Evolutionary conservation across 1,284 basidiomycete genomes (phyloP), one percentile per base, ranked within the genome.

Genomic region (Melanopsichium pennsylvanicum): DNA sequence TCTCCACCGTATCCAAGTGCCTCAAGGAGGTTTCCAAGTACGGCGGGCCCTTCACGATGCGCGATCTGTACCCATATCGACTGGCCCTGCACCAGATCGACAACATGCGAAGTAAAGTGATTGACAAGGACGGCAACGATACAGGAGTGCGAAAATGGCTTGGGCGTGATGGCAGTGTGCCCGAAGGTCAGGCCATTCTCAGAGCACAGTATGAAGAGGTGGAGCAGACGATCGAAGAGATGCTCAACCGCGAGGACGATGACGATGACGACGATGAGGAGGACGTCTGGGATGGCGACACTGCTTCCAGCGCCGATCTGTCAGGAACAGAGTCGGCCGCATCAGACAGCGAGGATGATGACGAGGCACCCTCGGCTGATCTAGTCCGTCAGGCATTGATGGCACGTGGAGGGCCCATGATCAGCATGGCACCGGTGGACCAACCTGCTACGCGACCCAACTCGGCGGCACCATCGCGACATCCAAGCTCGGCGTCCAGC

Each of bases 51-150:
- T 97, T 95, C 82, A 91, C 87, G 64, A 88, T 93, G n/a, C 88
- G 93, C 35, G 95, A 99, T 82, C 85, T 99, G 34, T 98, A 98
- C 83, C 95, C 95, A 39, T 97, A 97, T 84, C 93, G 96, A 83
- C 86, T 97, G 13, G 94, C 93, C 3, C 84, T 97, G 48, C 91
- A 94, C 82, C 94, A 97, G 84, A 95, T 98, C 73, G 95, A 97
- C 81, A 89, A 88, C 1, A 85, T 97, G 84, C 87, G 94, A 43
- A 90, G 90, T 80, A 93, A 97, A 73, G 94, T 98, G 78, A 84
- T 92, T 33, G 91, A 92, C 31, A 82, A 84, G 52, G 85, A 86
- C 54, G 83, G 84, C 36, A 74, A 74, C 48, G 72, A 70, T 16
- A 71, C 64, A 5, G 74, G 72, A 8, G 69, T 71, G n/a, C 59